Percentiles rank a stretch among this genome's conserved stretches.
Evolutionary conservation across 2,329 filamentous ascomycete genomes (phyloP).

Genomic region (Ceratocystis alfenasii): DNA sequence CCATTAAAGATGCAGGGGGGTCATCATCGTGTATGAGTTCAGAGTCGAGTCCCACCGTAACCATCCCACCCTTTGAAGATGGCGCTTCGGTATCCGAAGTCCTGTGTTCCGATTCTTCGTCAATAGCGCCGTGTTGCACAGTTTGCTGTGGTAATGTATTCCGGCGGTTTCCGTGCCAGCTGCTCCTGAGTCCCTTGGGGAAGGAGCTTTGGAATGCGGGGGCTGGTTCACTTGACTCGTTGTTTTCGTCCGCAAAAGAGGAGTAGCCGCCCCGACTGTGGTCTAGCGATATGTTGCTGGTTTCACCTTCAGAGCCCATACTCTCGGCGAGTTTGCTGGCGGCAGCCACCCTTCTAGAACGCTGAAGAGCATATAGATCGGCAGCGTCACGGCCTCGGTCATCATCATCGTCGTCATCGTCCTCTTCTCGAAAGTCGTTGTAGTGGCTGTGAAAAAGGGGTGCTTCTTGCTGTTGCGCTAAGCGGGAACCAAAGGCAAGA

Average conservation of each 20-base stretch:
- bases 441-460: constrained; percentile 89
- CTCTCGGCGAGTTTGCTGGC: constrained; percentile 75
- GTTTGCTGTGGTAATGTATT: constrained; percentile 4
- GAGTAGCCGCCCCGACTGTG: constrained; percentile 32
- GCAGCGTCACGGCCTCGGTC: constrained; percentile 83
- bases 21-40: constrained; percentile 44
- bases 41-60: constrained; percentile 74
- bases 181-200: constrained; percentile 46
- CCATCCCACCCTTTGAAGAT: constrained; percentile 54
- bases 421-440: constrained; percentile 83
- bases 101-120: constrained; percentile 36
- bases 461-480: constrained; percentile 60
- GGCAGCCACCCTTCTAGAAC: constrained; percentile 78
- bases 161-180: constrained; percentile 41
- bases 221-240: constrained; percentile 23
- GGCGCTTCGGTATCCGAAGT: constrained; percentile 21
- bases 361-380: constrained; percentile 85
- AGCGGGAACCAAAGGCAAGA: constrained; percentile 62
- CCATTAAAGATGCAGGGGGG: constrained; percentile 48
- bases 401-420: constrained; percentile 87
- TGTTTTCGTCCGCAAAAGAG: constrained; percentile 29
- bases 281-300: constrained; percentile 45
- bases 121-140: constrained; percentile 27
- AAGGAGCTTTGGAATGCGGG: constrained; percentile 22
- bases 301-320: constrained; percentile 65